phyloP scores from a whole-genome alignment of 345 rosid species.

The Microcos paniculata region DNA sequence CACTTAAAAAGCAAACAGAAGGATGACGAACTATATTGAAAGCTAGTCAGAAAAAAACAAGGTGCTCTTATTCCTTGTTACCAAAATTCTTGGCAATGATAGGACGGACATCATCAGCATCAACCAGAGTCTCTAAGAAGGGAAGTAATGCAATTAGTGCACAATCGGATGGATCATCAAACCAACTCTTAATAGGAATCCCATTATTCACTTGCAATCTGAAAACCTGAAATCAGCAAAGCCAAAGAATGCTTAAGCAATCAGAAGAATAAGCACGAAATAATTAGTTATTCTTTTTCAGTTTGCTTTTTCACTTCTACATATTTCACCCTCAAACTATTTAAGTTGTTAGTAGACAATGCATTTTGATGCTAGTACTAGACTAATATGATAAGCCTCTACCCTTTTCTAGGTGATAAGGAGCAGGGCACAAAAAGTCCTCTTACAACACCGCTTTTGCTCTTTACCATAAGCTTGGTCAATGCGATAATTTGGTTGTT shows the following conservation, averaged over 20 bases:
- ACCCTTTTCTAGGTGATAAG: background rate
- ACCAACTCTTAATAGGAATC: conserved; percentile 98
- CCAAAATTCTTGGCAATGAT: conserved; percentile 85
- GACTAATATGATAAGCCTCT: background rate
- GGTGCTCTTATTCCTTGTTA: conserved; percentile 54
- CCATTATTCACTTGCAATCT: conserved; percentile 93
- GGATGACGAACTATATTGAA: conserved; percentile 32
- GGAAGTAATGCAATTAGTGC: conserved; percentile 82
- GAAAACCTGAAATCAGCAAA: conserved; percentile 65
- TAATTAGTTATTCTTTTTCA: background rate
- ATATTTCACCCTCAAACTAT: background rate
- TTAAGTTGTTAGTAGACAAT: background rate
- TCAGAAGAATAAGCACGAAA: conserved; percentile 11
- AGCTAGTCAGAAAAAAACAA: conserved; percentile 30
- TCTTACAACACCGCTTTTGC: background rate
- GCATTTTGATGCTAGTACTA: background rate
- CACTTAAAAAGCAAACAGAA: conserved; percentile 26
- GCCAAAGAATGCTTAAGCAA: conserved; percentile 14
- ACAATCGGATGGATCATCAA: conserved; percentile 82
- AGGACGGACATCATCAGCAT: conserved; percentile 89
- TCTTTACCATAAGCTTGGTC: background rate
- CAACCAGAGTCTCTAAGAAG: conserved; percentile 84
- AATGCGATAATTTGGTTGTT: background rate
- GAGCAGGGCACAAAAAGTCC: background rate
- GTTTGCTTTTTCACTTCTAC: background rate